Evolutionary conservation across 2,329 filamentous ascomycete species (phyloP).

Genomic region (Ophiocordyceps camponoti-rufipedis): DNA sequence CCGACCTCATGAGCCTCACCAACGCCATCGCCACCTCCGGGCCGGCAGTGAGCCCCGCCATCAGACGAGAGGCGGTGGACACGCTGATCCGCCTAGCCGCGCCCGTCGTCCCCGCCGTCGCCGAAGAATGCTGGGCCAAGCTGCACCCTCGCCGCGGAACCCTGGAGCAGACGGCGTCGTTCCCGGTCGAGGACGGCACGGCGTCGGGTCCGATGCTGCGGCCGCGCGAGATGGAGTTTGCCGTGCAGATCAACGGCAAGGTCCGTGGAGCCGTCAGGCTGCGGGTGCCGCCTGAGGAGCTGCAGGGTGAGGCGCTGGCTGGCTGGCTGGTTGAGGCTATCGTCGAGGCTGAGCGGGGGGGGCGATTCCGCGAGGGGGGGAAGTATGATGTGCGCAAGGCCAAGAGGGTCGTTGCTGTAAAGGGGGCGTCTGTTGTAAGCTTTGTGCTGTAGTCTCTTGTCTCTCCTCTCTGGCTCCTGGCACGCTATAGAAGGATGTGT

Average conservation of each 20-base stretch:
- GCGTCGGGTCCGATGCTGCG: conserved; percentile 28
- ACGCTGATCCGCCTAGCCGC: conserved; percentile 54
- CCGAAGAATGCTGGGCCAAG: conserved; percentile 62
- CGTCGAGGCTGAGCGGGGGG: conserved; percentile 27
- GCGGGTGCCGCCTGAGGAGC: conserved; percentile 24
- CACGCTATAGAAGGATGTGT: too few relatives aligned
- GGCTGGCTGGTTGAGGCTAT: conserved; percentile 46
- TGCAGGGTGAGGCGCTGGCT: conserved; percentile 27
- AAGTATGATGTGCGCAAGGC: conserved; percentile 28
- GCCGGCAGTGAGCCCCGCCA: conserved; percentile 14
- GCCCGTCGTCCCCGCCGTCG: conserved; percentile 62
- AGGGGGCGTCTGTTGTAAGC: conserved; percentile 52
- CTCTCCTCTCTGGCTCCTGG: too few relatives aligned
- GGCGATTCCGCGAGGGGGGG: conserved; percentile 29
- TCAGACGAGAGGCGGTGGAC: conserved; percentile 31
- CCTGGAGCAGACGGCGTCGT: conserved; percentile 29
- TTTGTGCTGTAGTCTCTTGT: conserved; percentile 36
- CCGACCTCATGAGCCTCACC: conserved; percentile 65
- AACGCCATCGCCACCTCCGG: conserved; percentile 40
- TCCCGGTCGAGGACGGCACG: conserved; percentile 38
- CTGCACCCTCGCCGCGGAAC: conserved; percentile 24
- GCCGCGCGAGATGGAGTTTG: conserved; percentile 33
- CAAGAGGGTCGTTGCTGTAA: conserved; percentile 49
- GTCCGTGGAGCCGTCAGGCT: conserved; percentile 51
- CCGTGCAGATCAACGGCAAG: conserved; percentile 70